phyloP scores from a whole-genome alignment of 305 asterid species.

The Plantago coronopus region DNA sequence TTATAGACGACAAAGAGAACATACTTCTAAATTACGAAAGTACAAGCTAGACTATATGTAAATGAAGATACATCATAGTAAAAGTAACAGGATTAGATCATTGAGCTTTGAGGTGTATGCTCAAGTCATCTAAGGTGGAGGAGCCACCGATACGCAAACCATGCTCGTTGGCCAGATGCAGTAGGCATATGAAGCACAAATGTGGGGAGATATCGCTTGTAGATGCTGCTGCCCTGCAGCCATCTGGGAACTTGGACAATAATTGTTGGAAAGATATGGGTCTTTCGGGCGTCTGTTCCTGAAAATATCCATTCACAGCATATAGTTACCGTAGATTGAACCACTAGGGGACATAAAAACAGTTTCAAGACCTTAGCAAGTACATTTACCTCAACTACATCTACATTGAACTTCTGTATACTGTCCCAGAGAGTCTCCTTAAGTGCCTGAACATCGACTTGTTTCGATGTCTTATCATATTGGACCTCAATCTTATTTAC shows the following conservation, averaged over 20 bases:
- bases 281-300: slow-evolving; percentile 31
- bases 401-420: slow-evolving; percentile 38
- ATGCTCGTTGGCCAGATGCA: slow-evolving; percentile 86
- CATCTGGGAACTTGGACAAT: slow-evolving; percentile 51
- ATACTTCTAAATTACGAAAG: too few relatives aligned
- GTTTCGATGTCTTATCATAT: slow-evolving; percentile 87
- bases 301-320: slow-evolving; percentile 7
- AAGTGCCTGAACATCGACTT: slow-evolving; percentile 86
- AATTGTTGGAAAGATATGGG: slow-evolving; percentile 58
- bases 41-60: too few relatives aligned
- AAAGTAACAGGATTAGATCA: too few relatives aligned
- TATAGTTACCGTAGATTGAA: too few relatives aligned
- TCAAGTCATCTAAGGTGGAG: slow-evolving; percentile 64
- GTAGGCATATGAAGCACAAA: slow-evolving; percentile 76
- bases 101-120: slow-evolving; percentile 37
- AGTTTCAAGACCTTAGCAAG: background rate
- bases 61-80: too few relatives aligned
- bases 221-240: slow-evolving; percentile 59
- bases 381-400: slow-evolving; percentile 39
- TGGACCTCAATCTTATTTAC: slow-evolving; percentile 81
- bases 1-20: too few relatives aligned
- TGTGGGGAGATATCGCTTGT: slow-evolving; percentile 63
- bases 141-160: slow-evolving; percentile 51
- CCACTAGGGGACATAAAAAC: background rate
- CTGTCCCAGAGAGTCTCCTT: slow-evolving; percentile 89